Evolutionary conservation across 169 alveolate genomes (phyloP), one percentile per base, ranked within the genome.

Genomic region (Plasmodium coatneyi): DNA sequence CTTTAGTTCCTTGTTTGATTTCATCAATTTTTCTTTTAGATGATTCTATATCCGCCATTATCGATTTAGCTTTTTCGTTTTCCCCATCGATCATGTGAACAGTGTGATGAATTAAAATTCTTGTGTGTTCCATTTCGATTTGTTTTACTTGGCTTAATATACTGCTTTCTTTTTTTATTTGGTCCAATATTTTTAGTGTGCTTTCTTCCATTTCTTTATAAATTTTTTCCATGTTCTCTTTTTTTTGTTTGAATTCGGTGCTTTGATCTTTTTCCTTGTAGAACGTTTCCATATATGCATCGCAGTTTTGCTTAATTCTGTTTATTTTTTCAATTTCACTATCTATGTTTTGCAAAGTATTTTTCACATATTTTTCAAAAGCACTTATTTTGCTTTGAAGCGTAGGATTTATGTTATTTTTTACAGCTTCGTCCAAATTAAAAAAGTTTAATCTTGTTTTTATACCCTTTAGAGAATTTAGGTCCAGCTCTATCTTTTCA

Each of bases 101-200:
- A 14, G 10, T 14, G 49, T 79, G 71, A n/a, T 79, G 25, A 30
- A 79, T 79, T 41, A 79, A 79, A 79, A 79, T 16, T 79, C 36
- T 32, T 6, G 25, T 36, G 54, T 79, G 30, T 79, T 79, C 54
- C 25, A 41, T 36, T 39, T 79, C 39, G 28, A 49, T 14, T 19
- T 19, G 14, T n/a, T 79, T 14, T 79, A 79, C 32, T n/a, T 41
- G 34, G 25, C 9, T 49, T 79, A 30, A 79, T 30, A 39, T 79
- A 19, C 0, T 39, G 22, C 1, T 56, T 3, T 19, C 36, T 34
- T 78, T 39, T 78, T 78, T 6, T 78, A 78, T 6, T 39, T 25
- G 6, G 28, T 78, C 14, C 10, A 34, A 10, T 78, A 30, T 5
- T 3, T 78, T 5, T 2, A 12, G 54, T 79, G 36, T 3, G 30